Conservation (phyloP, 192 early-diverging fungal genomes). For the Diversispora epigaea region DNA sequence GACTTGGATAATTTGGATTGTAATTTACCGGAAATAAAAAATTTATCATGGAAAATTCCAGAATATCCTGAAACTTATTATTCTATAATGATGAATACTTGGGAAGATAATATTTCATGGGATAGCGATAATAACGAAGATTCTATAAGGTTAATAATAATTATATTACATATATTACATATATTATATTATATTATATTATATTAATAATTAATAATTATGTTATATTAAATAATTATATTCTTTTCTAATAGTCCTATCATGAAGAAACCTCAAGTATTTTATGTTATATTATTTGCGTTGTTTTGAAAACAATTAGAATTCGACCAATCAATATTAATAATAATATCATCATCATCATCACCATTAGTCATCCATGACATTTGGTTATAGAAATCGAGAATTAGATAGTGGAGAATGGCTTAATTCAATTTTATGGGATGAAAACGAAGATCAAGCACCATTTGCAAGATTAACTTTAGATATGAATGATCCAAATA, state of each 20-base stretch:
- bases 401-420: conserved; percentile 68
- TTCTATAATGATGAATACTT: conserved; percentile 73
- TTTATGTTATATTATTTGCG: too few species aligned
- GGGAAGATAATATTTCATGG: conserved; percentile 89
- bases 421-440: conserved; percentile 81
- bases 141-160: conserved; percentile 4
- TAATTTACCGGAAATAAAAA: conserved; percentile 32
- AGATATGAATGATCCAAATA: conserved; percentile 73
- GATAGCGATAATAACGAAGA: conserved; percentile 46
- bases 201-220: too few species aligned
- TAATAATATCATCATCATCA: not conserved
- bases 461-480: conserved; percentile 57
- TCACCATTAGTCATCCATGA: not conserved
- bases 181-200: too few species aligned
- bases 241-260: too few species aligned
- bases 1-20: too few species aligned
- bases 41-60: conserved; percentile 43
- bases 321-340: too few species aligned
- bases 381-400: not conserved
- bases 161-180: too few species aligned
- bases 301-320: too few species aligned
- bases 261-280: too few species aligned
- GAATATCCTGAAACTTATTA: conserved; percentile 47
- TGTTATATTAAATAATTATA: too few species aligned
- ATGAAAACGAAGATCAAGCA: conserved; percentile 55